These are phyloP conservation scores for Tolypocladium endophyticum DNA, from an alignment of 2,329 filamentous ascomycete species.

Conservation along the genomic window DNA sequence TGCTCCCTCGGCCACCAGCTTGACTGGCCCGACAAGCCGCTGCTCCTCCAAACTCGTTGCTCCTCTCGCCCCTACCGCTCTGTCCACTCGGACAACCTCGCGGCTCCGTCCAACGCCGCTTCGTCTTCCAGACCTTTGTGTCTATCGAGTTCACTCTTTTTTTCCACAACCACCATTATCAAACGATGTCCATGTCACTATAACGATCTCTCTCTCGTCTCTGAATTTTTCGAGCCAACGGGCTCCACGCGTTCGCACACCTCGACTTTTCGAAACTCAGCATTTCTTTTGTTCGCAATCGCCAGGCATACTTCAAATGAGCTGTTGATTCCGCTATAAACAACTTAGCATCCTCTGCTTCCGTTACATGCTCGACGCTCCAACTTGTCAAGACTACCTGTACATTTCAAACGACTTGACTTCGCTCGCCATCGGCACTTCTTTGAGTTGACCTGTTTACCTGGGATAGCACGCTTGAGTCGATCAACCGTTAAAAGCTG, in stretches of 20 bases:
- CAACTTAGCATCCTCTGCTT: conserved; percentile 12
- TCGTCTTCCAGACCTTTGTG: conserved; percentile 7
- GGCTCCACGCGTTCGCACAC: conserved; percentile 17
- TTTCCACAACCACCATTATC: conserved; percentile 5
- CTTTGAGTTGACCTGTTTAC: conserved; percentile 6
- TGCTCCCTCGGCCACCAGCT: conserved; percentile 12
- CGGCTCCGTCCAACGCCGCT: conserved; percentile 19
- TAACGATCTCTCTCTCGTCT: conserved; percentile 30
- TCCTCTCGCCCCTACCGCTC: background rate
- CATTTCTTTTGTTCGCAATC: conserved; percentile 25
- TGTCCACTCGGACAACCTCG: conserved; percentile 3
- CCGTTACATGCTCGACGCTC: conserved; percentile 12
- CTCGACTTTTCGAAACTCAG: conserved; percentile 21
- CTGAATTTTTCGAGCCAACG: conserved; percentile 16
- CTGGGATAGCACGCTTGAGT: conserved; percentile 6
- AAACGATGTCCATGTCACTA: conserved; percentile 30
- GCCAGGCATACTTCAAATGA: conserved; percentile 27
- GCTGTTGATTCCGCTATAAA: conserved; percentile 28
- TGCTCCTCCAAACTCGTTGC: background rate
- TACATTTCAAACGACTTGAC: conserved; percentile 20
- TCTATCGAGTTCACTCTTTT: conserved; percentile 17
- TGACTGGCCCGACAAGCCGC: conserved; percentile 18
- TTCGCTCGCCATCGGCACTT: conserved; percentile 7
- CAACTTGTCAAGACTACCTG: conserved; percentile 14
- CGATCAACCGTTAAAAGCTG: conserved; percentile 1